Conservation (phyloP, 305 asterid genomes). For the Withania somnifera region DNA sequence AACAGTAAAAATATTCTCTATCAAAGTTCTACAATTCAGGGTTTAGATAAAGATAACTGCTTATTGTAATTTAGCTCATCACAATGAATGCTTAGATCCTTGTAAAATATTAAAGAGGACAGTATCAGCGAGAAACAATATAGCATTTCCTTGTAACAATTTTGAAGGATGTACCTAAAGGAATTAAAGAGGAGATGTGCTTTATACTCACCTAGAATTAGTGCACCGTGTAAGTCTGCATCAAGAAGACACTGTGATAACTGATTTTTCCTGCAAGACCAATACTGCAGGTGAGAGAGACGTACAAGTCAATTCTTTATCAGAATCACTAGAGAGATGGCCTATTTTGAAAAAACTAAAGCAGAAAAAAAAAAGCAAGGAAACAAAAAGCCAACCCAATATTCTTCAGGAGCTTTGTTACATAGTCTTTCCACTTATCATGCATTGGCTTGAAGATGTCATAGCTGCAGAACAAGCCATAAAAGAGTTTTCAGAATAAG, state of each 20-base stretch:
- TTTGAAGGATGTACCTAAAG: background rate
- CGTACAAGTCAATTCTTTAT: background rate
- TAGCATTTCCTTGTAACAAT: background rate
- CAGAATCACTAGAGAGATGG: background rate
- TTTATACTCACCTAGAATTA: conserved; percentile 45
- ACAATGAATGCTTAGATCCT: background rate
- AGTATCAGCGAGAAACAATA: background rate
- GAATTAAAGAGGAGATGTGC: conserved; percentile 5
- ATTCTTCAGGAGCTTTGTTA: conserved; percentile 43
- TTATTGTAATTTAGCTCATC: background rate
- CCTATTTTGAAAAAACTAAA: background rate
- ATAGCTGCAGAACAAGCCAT: conserved; percentile 35
- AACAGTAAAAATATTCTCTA: background rate
- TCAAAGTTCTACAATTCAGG: background rate
- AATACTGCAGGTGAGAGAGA: background rate
- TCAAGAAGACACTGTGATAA: conserved; percentile 59
- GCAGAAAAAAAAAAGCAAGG: background rate
- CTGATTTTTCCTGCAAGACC: conserved; percentile 68
- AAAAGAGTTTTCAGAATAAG: background rate
- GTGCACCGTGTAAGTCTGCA: conserved; percentile 74
- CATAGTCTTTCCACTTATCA: conserved; percentile 70
- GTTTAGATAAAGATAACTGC: background rate
- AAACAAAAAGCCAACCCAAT: conserved; percentile 42
- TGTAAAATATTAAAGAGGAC: background rate
- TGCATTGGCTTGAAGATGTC: conserved; percentile 68